These are phyloP conservation scores for Sporothrix brasiliensis DNA, from an alignment of 2,329 filamentous ascomycete genomes.

Conservation along the genomic window DNA sequence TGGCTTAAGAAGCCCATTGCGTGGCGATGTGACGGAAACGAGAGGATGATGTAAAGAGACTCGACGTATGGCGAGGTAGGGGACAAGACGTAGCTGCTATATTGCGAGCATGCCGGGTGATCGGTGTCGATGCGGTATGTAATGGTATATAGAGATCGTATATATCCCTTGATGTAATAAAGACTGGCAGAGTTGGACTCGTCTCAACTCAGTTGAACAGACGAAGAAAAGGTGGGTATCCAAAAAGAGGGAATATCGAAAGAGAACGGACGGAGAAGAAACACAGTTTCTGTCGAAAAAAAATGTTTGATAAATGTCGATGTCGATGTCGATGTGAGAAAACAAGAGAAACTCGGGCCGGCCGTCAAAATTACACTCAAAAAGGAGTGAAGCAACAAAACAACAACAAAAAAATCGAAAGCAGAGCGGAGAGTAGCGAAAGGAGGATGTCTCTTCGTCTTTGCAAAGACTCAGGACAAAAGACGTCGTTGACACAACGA, in stretches of 20 bases:
- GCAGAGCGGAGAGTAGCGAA: neutral
- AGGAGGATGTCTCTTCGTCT: neutral
- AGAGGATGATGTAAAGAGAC: neutral
- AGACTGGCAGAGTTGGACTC: neutral
- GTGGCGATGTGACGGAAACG: constrained; percentile 27
- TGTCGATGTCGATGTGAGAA: constrained; percentile 32
- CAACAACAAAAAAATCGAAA: neutral
- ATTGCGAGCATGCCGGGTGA: constrained; percentile 18
- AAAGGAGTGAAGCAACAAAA: neutral
- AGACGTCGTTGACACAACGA: constrained; percentile 10
- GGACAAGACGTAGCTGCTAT: neutral
- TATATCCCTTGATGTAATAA: neutral
- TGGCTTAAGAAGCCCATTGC: constrained; percentile 70
- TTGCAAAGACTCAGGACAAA: constrained; percentile 9
- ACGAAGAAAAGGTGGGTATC: constrained; percentile 17
- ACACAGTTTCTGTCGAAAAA: constrained; percentile 25
- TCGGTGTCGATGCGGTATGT: neutral
- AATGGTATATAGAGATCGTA: neutral
- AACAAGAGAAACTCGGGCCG: constrained; percentile 35
- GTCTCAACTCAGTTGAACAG: constrained; percentile 28
- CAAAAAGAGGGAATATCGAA: constrained; percentile 18
- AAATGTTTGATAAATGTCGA: constrained; percentile 27
- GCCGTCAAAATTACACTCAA: constrained; percentile 35
- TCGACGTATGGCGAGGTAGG: neutral
- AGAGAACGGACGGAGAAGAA: constrained; percentile 5